These are phyloP conservation scores for Hyphopichia pseudoburtonii DNA, from an alignment of 1,139 yeast genomes.

Conservation along the genomic window DNA sequence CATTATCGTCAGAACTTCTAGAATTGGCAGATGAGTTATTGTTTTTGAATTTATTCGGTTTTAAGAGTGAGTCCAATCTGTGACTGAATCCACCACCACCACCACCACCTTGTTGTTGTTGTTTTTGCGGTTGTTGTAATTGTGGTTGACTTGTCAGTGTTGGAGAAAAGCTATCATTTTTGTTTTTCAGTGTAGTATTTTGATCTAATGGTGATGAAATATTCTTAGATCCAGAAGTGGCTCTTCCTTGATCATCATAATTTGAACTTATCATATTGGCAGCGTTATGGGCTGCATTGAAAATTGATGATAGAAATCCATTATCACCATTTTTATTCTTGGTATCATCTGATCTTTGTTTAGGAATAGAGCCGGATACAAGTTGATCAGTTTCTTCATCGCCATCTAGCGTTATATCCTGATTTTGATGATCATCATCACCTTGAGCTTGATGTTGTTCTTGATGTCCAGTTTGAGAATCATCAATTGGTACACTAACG, in stretches of 20 bases:
- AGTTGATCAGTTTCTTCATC: no score
- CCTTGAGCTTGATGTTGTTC: neutral
- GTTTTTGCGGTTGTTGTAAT: neutral
- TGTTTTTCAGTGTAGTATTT: no score
- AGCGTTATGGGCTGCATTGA: constrained; percentile 30
- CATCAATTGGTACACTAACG: neutral
- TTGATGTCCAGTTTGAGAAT: neutral
- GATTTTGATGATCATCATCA: neutral
- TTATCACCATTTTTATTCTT: neutral
- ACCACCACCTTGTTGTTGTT: no score
- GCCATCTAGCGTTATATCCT: neutral
- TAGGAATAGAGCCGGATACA: no score
- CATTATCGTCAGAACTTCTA: neutral
- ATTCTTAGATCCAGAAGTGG: no score
- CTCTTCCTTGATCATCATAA: neutral
- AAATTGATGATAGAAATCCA: constrained; percentile 27
- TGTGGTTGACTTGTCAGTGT: neutral
- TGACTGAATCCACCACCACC: constrained; percentile 2
- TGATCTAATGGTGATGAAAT: no score
- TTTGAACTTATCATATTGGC: constrained; percentile 4
- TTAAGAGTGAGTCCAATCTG: constrained; percentile 19
- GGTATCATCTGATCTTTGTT: no score
- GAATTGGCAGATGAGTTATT: neutral
- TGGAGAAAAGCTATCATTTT: no score
- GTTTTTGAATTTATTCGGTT: constrained; percentile 8